A percentile compares a stretch with the other conserved stretches of the same genome.
Conservation (phyloP, 768 basidiomycete genomes). For the Myochromella boudieri region DNA sequence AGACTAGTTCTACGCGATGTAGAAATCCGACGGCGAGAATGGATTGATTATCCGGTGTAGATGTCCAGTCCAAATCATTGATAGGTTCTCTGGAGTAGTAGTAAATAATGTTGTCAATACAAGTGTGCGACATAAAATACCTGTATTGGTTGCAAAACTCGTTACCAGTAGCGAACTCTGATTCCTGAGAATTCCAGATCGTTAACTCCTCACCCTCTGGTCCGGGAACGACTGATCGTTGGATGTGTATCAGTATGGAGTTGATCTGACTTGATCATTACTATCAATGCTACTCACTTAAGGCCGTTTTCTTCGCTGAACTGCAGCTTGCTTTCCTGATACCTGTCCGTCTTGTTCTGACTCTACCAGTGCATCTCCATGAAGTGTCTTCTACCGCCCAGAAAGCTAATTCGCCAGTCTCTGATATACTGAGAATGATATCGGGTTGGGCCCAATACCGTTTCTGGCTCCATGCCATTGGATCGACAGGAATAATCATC, state of each 20-base stretch:
- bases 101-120: neutral
- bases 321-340: slow-evolving; percentile 81
- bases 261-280: no score
- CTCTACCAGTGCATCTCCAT: slow-evolving; percentile 73
- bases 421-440: slow-evolving; percentile 75
- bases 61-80: slow-evolving; percentile 90
- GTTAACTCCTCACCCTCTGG: slow-evolving; percentile 76
- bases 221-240: slow-evolving; percentile 54
- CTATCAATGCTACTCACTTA: slow-evolving; percentile 61
- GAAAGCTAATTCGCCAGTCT: slow-evolving; percentile 79
- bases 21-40: slow-evolving; percentile 88
- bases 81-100: slow-evolving; percentile 49
- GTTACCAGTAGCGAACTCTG: slow-evolving; percentile 88
- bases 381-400: slow-evolving; percentile 65
- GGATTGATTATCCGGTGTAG: slow-evolving; percentile 86
- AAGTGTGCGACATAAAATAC: slow-evolving; percentile 35
- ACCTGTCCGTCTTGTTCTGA: slow-evolving; percentile 66
- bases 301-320: slow-evolving; percentile 87
- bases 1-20: slow-evolving; percentile 80
- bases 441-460: slow-evolving; percentile 57
- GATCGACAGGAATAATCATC: slow-evolving; percentile 78
- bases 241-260: slow-evolving; percentile 10
- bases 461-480: slow-evolving; percentile 76
- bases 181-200: slow-evolving; percentile 95
- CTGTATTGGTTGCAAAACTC: slow-evolving; percentile 67